Base-by-base conservation (phyloP, 257 asterid genomes). In the Fraxinus cuspidata region DNA sequence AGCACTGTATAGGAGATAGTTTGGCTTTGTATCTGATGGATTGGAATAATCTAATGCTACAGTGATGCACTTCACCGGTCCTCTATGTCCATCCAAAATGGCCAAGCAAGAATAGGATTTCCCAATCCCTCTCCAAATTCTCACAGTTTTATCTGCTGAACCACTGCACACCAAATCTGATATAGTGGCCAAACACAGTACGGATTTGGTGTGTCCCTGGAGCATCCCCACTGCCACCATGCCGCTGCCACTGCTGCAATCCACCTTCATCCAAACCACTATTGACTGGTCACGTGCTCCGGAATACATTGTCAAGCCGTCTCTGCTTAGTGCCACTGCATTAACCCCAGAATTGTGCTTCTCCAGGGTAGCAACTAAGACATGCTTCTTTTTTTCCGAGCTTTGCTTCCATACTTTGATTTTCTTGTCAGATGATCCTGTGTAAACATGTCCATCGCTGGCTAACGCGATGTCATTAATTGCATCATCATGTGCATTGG, bases 401-500 rank as follows among this genome's bases (percentile, higher is more conserved):
- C 40, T 66, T 75, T 66, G 83, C 81, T 66, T 86, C 97, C 97
- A 92, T 21, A 86, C 87, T 83, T 89, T 91, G 80, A 92, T 87
- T 76, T 78, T 92, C 81, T 72, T 83, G 82, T 92, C 97, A 34
- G 97, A 85, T 68, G 97, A 91, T 72, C 87, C 97, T 3, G 97
- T 91, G 80, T 84, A 89, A 44, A 91, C 81, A 34, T 73, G 73
- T 5, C 89, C 91, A 8, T 85, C 77, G 10, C 21, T 51, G 9
- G 93, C 87, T 25, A 87, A 8, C 2, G 83, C 87, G 9, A 92
- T n/a, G 8, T 91, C 84, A 56, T 92, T 92, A 53, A 91, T 91
- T 0, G 97, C 96, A 74, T 92, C 97, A 27, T 91, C 96, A 58
- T 92, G 97, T 44, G 97, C 97, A 64, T 92, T 78, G 4, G 84